Percentiles rank a stretch among this genome's conserved stretches.
These are phyloP conservation scores for Aspergillus japonicus DNA, from an alignment of 2,329 filamentous ascomycete species.

Conservation along the genomic window DNA sequence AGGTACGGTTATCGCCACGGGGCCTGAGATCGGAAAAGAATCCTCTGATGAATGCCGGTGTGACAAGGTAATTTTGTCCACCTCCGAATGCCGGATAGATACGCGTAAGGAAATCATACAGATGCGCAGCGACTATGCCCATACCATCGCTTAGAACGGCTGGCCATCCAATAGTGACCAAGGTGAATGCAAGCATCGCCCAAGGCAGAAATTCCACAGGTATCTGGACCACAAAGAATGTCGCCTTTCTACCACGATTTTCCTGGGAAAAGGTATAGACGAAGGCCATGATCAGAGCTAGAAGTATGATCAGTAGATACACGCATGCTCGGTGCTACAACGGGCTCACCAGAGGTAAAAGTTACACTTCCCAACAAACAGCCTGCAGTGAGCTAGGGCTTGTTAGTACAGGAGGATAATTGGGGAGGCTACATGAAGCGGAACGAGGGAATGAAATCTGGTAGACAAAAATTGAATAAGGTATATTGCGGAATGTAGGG, in stretches of 20 bases:
- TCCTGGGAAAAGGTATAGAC: constrained; percentile 85
- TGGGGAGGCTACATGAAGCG: constrained; percentile 23
- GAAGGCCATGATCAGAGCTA: constrained; percentile 74
- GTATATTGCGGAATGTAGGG: constrained; percentile 56
- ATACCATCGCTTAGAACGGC: constrained; percentile 64
- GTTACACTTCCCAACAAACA: constrained; percentile 31
- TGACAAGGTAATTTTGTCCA: constrained; percentile 72
- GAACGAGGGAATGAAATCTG: constrained; percentile 12
- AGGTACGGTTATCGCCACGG: constrained; percentile 52
- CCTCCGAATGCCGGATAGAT: constrained; percentile 88
- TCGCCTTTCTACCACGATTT: constrained; percentile 71
- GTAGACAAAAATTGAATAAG: constrained; percentile 18
- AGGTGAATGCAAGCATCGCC: constrained; percentile 71
- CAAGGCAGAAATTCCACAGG: constrained; percentile 79
- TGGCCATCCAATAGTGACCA: constrained; percentile 64
- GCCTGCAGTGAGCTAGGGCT: constrained; percentile 44
- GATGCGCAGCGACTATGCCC: constrained; percentile 82
- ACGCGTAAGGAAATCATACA: constrained; percentile 85
- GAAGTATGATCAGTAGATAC: constrained; percentile 46
- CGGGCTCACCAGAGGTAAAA: constrained; percentile 40
- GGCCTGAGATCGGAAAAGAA: constrained; percentile 57
- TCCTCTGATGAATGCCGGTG: constrained; percentile 68
- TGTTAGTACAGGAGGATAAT: constrained; percentile 26
- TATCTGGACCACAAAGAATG: constrained; percentile 79
- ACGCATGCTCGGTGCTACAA: constrained; percentile 2